These are phyloP conservation scores for Podospora conica DNA, from an alignment of 495 filamentous ascomycete species.

Conservation along the genomic window DNA sequence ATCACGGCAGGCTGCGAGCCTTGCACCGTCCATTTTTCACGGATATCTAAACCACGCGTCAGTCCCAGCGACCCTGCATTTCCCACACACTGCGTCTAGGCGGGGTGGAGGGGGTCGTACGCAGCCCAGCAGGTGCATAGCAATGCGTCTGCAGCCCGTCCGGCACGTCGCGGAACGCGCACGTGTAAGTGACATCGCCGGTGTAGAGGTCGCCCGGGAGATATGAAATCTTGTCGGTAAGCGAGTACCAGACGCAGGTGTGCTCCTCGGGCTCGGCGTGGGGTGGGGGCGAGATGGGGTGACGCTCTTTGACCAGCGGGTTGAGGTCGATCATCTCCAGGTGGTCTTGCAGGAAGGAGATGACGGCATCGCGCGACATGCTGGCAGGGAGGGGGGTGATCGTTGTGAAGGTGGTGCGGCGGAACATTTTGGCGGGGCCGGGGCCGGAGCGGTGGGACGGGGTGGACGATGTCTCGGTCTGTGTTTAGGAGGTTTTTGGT, in stretches of 20 bases:
- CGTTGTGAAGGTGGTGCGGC: slow-evolving; percentile 56
- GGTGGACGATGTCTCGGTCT: background rate
- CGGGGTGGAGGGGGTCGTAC: slow-evolving; percentile 10
- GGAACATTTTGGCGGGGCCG: slow-evolving; percentile 38
- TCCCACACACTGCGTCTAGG: background rate
- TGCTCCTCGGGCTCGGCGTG: slow-evolving; percentile 60
- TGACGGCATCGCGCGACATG: slow-evolving; percentile 58
- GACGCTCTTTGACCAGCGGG: slow-evolving; percentile 65
- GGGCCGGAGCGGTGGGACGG: background rate
- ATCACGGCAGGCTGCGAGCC: slow-evolving; percentile 61
- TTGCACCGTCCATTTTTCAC: slow-evolving; percentile 58
- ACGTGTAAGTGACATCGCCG: slow-evolving; percentile 65
- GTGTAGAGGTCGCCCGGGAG: slow-evolving; percentile 59
- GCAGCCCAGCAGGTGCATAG: slow-evolving; percentile 47
- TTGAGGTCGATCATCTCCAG: slow-evolving; percentile 75
- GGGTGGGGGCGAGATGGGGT: slow-evolving; percentile 54
- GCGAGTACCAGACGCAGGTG: slow-evolving; percentile 63
- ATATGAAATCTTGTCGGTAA: slow-evolving; percentile 67
- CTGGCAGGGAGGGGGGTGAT: slow-evolving; percentile 65
- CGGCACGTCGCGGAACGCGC: slow-evolving; percentile 63
- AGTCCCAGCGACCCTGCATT: background rate
- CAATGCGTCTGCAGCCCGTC: slow-evolving; percentile 68
- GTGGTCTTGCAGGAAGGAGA: slow-evolving; percentile 66
- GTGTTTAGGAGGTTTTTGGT: background rate
- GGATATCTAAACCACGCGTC: slow-evolving; percentile 42